A percentile compares a stretch with the other conserved stretches of the same genome.
Evolutionary conservation across 352 stramenopile species (phyloP).

Genomic region (Phytophthora europaea): DNA sequence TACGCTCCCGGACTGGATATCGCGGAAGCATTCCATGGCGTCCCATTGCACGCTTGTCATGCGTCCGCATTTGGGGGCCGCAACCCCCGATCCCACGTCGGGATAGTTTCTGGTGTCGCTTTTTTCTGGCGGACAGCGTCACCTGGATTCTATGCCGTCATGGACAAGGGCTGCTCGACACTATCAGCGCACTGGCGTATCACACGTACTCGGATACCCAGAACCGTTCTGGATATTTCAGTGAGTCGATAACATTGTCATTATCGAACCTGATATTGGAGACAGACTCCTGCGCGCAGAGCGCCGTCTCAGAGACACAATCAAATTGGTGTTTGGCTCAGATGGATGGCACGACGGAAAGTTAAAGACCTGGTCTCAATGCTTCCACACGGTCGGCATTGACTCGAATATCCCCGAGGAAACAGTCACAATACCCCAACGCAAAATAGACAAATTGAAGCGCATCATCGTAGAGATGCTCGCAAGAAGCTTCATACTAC

Average conservation of each 20-base stretch:
- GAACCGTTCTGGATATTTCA: neutral
- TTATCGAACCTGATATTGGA: neutral
- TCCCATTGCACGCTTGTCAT: no score
- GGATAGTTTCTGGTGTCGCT: no score
- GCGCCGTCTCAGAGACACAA: neutral
- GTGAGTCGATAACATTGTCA: neutral
- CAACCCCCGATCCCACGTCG: no score
- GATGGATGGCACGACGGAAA: neutral
- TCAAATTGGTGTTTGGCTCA: neutral
- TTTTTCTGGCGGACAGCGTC: no score
- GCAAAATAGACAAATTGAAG: no score
- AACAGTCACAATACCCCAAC: no score
- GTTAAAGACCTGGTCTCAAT: neutral
- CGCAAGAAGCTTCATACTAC: no score
- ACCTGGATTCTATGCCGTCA: no score
- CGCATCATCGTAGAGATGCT: no score
- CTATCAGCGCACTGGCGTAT: neutral
- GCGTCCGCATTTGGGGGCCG: no score
- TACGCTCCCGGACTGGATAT: no score
- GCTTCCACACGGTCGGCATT: neutral
- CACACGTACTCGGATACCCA: neutral
- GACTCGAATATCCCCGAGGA: neutral
- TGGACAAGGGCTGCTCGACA: neutral
- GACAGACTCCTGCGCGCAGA: neutral
- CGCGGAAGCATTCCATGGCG: no score